A percentile compares a stretch with the other conserved stretches of the same genome.
Conservation (phyloP, 805 yeast species). For the Metschnikowia proteae region DNA sequence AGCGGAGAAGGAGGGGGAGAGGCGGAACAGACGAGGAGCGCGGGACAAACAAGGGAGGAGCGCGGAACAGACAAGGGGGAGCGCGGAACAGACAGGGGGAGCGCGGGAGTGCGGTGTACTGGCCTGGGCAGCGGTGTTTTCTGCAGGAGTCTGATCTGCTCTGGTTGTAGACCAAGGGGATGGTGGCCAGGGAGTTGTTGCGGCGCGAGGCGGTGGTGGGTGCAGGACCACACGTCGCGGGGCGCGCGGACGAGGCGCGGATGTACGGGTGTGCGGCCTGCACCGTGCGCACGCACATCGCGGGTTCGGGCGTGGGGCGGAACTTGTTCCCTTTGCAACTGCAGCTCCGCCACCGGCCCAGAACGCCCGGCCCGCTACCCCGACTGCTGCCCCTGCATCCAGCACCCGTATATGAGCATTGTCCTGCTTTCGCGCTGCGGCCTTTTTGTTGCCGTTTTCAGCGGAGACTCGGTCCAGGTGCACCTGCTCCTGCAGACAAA, state of each 20-base stretch:
- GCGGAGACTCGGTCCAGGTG: constrained; percentile 1
- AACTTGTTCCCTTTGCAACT: not conserved
- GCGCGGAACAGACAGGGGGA: no score
- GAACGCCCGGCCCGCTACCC: no score
- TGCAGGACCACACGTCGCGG: not conserved
- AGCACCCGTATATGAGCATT: not conserved
- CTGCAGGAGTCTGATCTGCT: not conserved
- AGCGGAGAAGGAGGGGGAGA: not conserved
- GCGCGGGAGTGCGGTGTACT: not conserved
- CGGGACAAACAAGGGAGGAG: no score
- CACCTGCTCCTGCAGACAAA: not conserved
- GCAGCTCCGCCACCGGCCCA: not conserved
- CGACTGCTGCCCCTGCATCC: no score
- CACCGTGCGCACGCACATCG: no score
- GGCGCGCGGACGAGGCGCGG: not conserved
- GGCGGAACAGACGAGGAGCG: no score
- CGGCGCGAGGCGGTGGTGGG: not conserved
- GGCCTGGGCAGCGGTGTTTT: not conserved
- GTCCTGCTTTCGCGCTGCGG: constrained; percentile 20
- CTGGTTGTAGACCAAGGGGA: no score
- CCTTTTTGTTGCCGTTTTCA: constrained; percentile 17
- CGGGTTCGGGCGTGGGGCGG: no score
- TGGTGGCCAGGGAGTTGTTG: not conserved
- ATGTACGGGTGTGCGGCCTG: not conserved
- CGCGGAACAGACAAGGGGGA: no score